phyloP scores from a whole-genome alignment of 106 monocot species.

The Apostasia ramifera region DNA sequence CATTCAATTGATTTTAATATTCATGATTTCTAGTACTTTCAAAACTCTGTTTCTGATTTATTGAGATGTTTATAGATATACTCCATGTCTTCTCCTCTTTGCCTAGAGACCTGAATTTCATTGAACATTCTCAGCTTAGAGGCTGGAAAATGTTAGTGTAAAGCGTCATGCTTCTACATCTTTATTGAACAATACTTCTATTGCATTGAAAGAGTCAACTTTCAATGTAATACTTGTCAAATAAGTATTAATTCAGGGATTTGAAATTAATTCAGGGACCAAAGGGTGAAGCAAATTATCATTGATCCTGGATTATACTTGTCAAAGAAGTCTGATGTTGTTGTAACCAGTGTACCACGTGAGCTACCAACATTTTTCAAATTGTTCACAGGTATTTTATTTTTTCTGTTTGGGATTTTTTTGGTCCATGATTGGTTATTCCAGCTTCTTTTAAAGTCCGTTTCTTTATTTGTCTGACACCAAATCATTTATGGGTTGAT shows the following conservation, averaged over 20 bases:
- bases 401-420: neutral
- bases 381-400: constrained; percentile 65
- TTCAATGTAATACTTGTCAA: no score
- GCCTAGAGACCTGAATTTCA: constrained; percentile 87
- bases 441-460: no score
- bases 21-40: no score
- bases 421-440: no score
- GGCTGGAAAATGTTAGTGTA: constrained; percentile 99
- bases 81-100: no score
- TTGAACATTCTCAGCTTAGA: constrained; percentile 61
- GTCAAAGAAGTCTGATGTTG: constrained; percentile 70
- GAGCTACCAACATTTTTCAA: constrained; percentile 62
- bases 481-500: no score
- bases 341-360: constrained; percentile 35
- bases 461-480: no score
- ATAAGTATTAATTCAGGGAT: neutral
- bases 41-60: no score
- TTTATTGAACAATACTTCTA: no score
- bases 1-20: neutral
- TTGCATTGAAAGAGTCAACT: no score
- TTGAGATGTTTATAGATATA: no score
- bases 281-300: constrained; percentile 63
- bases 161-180: no score
- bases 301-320: constrained; percentile 83
- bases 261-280: constrained; percentile 32